phyloP scores from a whole-genome alignment of 805 yeast species.

The Suhomyces sp. region DNA sequence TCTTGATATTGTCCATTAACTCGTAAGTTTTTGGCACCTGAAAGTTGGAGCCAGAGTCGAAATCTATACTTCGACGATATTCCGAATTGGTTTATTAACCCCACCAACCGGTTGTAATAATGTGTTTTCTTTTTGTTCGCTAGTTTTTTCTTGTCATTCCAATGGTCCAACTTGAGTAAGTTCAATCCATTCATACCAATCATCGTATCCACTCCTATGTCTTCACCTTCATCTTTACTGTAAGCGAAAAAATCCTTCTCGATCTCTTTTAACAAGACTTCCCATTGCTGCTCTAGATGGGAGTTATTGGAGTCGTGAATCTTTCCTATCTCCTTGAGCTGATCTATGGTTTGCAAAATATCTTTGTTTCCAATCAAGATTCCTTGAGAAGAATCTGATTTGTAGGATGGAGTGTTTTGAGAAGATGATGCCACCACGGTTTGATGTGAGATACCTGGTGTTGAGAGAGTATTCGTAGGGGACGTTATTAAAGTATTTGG shows the following conservation, averaged over 20 bases:
- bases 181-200: conserved; percentile 42
- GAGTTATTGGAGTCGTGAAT: conserved; percentile 45
- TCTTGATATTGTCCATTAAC: conserved; percentile 49
- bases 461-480: too few relatives aligned
- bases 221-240: conserved; percentile 7
- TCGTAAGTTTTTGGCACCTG: conserved; percentile 45
- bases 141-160: neutral
- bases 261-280: conserved; percentile 39
- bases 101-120: conserved; percentile 14
- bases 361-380: conserved; percentile 14
- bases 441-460: too few relatives aligned
- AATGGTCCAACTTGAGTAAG: conserved; percentile 20
- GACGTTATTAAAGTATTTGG: too few relatives aligned
- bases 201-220: conserved; percentile 20
- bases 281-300: conserved; percentile 45
- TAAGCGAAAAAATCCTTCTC: conserved; percentile 20
- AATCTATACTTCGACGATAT: conserved; percentile 50
- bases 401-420: neutral
- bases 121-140: conserved; percentile 1
- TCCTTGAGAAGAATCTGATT: conserved; percentile 8
- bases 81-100: conserved; percentile 42
- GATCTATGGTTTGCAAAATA: conserved; percentile 18
- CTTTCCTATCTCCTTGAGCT: conserved; percentile 39
- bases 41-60: conserved; percentile 53
- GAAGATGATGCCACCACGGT: too few relatives aligned